These are phyloP conservation scores for Globisporangium camurandrum DNA, from an alignment of 352 stramenopile species.

Conservation along the genomic window DNA sequence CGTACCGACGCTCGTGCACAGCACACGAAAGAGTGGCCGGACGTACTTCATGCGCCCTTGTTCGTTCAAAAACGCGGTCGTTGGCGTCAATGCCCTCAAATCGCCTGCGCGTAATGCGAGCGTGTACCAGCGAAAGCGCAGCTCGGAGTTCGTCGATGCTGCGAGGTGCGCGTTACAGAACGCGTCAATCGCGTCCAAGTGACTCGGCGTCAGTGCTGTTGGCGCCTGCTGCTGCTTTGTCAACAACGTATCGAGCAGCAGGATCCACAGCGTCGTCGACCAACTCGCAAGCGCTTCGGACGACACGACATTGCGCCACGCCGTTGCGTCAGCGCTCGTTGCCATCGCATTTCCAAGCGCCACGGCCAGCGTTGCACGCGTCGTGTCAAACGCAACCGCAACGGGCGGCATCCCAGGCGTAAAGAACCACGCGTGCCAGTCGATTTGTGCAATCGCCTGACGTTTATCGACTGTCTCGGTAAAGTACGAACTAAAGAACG, in stretches of 20 bases:
- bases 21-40: constrained; percentile 53
- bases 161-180: constrained; percentile 38
- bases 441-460: constrained; percentile 53
- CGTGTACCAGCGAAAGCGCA: constrained; percentile 68
- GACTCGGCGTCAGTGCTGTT: constrained; percentile 14
- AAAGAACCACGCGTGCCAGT: constrained; percentile 93
- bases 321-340: constrained; percentile 15
- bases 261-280: constrained; percentile 43
- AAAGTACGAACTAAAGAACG: constrained; percentile 79
- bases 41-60: constrained; percentile 77
- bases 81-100: constrained; percentile 28
- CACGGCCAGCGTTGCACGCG: constrained; percentile 43
- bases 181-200: constrained; percentile 52
- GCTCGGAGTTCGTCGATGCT: constrained; percentile 53
- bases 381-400: constrained; percentile 85
- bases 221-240: not conserved
- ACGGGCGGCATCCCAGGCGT: constrained; percentile 82
- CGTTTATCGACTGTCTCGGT: constrained; percentile 19
- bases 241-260: constrained; percentile 53
- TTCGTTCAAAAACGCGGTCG: constrained; percentile 44
- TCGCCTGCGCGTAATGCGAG: constrained; percentile 44
- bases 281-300: constrained; percentile 15
- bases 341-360: constrained; percentile 32
- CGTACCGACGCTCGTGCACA: constrained; percentile 30
- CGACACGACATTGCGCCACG: constrained; percentile 15